Percentiles rank a stretch among this genome's conserved stretches.
These are phyloP conservation scores for Sparassis latifolia DNA, from an alignment of 1,284 basidiomycete species.

Conservation along the genomic window DNA sequence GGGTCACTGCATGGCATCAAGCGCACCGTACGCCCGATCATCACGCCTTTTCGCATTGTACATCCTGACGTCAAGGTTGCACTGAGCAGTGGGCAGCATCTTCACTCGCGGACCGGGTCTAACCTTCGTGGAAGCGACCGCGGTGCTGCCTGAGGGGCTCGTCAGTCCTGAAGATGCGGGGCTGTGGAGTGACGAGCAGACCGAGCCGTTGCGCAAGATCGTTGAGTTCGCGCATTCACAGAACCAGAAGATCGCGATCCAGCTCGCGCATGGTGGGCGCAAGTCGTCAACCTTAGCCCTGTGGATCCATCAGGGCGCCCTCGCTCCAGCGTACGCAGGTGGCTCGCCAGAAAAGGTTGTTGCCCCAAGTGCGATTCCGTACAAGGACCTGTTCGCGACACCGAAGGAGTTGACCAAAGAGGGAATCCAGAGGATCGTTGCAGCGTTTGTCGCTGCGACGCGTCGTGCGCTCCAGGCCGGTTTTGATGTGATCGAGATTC, in stretches of 20 bases:
- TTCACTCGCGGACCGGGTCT: constrained; percentile 47
- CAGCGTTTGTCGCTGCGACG: constrained; percentile 55
- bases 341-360: constrained; percentile 57
- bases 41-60: background rate
- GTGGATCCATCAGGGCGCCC: constrained; percentile 39
- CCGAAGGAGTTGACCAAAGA: constrained; percentile 50
- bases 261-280: constrained; percentile 72
- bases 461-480: constrained; percentile 48
- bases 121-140: constrained; percentile 60
- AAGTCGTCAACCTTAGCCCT: constrained; percentile 62
- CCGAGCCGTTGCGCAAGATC: constrained; percentile 54
- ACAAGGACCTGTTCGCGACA: constrained; percentile 36
- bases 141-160: constrained; percentile 72
- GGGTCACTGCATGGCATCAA: constrained; percentile 4
- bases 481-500: constrained; percentile 32
- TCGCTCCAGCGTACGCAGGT: constrained; percentile 31
- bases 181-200: constrained; percentile 68
- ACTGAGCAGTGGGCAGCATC: constrained; percentile 4
- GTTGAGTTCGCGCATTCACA: constrained; percentile 64
- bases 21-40: constrained; percentile 15
- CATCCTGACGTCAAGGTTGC: background rate
- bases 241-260: constrained; percentile 60
- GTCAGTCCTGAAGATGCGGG: constrained; percentile 66
- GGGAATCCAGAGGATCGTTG: constrained; percentile 53
- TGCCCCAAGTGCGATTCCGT: constrained; percentile 52